Conservation (phyloP, 768 basidiomycete genomes). For the Chalciporus pseudorubinellus region DNA sequence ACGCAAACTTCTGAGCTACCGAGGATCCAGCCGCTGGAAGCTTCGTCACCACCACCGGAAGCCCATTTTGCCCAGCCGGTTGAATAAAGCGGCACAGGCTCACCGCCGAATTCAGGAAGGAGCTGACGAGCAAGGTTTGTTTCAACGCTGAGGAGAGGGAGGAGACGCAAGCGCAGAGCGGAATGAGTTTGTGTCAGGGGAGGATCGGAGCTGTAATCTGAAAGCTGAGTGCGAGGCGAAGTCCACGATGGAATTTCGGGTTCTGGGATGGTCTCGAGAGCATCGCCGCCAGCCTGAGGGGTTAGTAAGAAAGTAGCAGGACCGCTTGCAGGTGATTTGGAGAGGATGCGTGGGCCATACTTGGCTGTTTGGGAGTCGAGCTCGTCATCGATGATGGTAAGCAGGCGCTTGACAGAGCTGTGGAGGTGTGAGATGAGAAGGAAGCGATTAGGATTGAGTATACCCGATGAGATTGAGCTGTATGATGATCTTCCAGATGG, state of each 20-base stretch:
- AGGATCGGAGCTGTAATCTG: slow-evolving; percentile 4
- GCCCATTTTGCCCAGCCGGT: slow-evolving; percentile 28
- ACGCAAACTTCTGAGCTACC: slow-evolving; percentile 43
- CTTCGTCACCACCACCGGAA: slow-evolving; percentile 9
- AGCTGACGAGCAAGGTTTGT: slow-evolving; percentile 50
- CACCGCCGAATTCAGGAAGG: slow-evolving; percentile 38
- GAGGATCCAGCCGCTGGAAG: not conserved
- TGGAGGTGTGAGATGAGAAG: not conserved
- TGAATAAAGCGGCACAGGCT: slow-evolving; percentile 26
- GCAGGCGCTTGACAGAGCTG: slow-evolving; percentile 58
- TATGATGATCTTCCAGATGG: slow-evolving; percentile 61
- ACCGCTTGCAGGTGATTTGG: slow-evolving; percentile 22
- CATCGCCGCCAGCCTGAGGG: not conserved
- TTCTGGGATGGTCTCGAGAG: too few relatives aligned
- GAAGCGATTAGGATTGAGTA: not conserved
- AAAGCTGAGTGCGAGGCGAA: not conserved
- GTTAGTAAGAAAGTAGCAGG: slow-evolving; percentile 22
- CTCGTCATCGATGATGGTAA: slow-evolving; percentile 50
- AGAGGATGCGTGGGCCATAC: not conserved
- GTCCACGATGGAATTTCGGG: not conserved
- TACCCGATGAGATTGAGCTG: slow-evolving; percentile 70
- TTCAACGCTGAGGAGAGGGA: slow-evolving; percentile 56
- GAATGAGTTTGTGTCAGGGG: slow-evolving; percentile 22
- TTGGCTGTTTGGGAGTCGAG: slow-evolving; percentile 31
- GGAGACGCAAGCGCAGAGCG: slow-evolving; percentile 37